phyloP scores from a whole-genome alignment of 495 filamentous ascomycete genomes.

The Talaromyces adpressus region DNA sequence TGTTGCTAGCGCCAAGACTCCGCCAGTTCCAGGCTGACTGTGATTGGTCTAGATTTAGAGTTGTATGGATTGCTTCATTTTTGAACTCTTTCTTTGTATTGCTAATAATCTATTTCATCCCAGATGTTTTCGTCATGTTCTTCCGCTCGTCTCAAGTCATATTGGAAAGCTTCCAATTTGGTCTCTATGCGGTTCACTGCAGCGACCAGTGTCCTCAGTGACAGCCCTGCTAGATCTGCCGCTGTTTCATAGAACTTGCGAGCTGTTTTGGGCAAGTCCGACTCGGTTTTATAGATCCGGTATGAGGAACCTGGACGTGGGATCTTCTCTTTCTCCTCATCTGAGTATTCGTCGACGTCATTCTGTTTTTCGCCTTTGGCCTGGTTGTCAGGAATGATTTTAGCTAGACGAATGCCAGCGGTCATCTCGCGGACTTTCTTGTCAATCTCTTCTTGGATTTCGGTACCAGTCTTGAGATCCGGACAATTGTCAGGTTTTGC shows the following conservation, averaged over 20 bases:
- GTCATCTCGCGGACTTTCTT: slow-evolving; percentile 32
- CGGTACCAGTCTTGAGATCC: slow-evolving; percentile 6
- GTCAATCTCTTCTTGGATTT: slow-evolving; percentile 22
- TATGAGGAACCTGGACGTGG: slow-evolving; percentile 49
- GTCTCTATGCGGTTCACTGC: slow-evolving; percentile 42
- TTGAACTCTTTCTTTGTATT: neutral
- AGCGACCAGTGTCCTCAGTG: slow-evolving; percentile 36
- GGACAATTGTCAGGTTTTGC: slow-evolving; percentile 11
- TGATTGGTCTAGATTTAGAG: neutral
- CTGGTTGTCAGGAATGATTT: slow-evolving; percentile 23
- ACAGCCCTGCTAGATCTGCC: slow-evolving; percentile 42
- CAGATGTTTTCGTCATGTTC: slow-evolving; percentile 15
- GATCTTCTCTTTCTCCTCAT: slow-evolving; percentile 18
- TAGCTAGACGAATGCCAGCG: slow-evolving; percentile 22
- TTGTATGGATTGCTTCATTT: neutral
- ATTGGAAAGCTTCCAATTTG: slow-evolving; percentile 34
- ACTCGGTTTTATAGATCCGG: slow-evolving; percentile 46
- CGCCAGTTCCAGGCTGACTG: neutral
- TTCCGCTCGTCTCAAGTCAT: slow-evolving; percentile 25
- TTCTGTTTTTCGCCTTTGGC: slow-evolving; percentile 14
- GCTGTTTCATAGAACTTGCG: slow-evolving; percentile 48
- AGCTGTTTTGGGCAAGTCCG: slow-evolving; percentile 49
- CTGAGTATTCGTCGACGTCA: neutral
- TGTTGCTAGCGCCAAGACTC: neutral
- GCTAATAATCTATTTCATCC: neutral